Base-by-base conservation (phyloP, 2,329 filamentous ascomycete genomes). In the Diplodia scrobiculata region DNA sequence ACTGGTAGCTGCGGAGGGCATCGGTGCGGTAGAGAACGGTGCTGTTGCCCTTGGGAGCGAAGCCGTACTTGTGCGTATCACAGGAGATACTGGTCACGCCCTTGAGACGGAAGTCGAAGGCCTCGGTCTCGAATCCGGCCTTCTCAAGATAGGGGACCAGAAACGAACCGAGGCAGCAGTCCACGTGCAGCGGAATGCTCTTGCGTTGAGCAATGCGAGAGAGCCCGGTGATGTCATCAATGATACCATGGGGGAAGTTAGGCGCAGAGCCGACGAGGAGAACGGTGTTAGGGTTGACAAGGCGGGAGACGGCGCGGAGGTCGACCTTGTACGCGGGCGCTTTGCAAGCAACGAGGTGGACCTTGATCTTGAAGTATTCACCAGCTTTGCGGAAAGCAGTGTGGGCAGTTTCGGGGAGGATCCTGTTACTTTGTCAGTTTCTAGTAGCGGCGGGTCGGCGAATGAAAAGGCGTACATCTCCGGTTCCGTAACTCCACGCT, bases 61-160 rank as follows among this genome's bases (percentile, higher is more conserved):
- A 99, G 45, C 95, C 95, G 77, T 99, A 99, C 79, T 99, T 99
- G 85, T 99, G 95, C 2, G 95, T 99, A 77, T 99, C 95, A 77
- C 93, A 96, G 71, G 89, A 92, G 78, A 99, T 98, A 77, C 90
- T 94, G 3, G 94, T 97, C 45, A 99, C 95, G 72, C 95, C 95
- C 71, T 91, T 92, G 67, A 96, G 87, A 66, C 91, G 88, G 86
- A 99, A 99, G 78, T 99, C 95, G 75, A 98, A 98, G 5, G 87
- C 88, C 71, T 90, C 87, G 25, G 90, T 86, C 69, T 96, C 91
- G 78, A 97, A 98, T 52, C 95, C 95, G n/a, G 95, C 92, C 74
- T 91, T 91, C 69, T 92, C 89, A 51, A 99, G 89, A 81, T 94
- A 92, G 1, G 95, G 92, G 52, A 99, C 87, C 54, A 99, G 84